Percentiles rank a stretch among this genome's conserved stretches.
These are phyloP conservation scores for Nigrospora oryzae DNA, from an alignment of 2,329 filamentous ascomycete genomes.

Conservation along the genomic window DNA sequence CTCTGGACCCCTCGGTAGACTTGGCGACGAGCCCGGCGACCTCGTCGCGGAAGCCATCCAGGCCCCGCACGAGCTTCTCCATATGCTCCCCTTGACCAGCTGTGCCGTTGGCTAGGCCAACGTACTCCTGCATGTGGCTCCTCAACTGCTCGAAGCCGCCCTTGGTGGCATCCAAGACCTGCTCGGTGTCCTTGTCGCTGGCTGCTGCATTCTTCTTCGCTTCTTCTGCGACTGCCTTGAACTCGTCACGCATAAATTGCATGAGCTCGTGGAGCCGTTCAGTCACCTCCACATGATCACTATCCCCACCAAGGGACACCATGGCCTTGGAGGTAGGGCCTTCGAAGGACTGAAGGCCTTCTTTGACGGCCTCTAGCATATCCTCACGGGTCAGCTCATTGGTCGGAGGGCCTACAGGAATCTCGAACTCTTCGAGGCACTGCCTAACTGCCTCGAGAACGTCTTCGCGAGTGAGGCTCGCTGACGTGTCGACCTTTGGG, in stretches of 20 bases:
- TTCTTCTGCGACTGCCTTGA: constrained; percentile 51
- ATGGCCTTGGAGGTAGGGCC: constrained; percentile 26
- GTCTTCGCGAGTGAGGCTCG: constrained; percentile 69
- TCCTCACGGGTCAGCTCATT: constrained; percentile 52
- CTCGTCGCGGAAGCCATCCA: constrained; percentile 61
- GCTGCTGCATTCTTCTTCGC: constrained; percentile 72
- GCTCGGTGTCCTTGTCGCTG: constrained; percentile 75
- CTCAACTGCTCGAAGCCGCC: constrained; percentile 79
- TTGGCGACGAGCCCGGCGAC: constrained; percentile 52
- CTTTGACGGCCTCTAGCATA: constrained; percentile 54
- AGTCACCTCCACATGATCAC: constrained; percentile 40
- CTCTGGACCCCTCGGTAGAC: constrained; percentile 43
- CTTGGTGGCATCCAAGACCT: constrained; percentile 79
- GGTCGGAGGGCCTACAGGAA: constrained; percentile 52
- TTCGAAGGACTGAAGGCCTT: constrained; percentile 41
- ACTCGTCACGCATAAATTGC: constrained; percentile 49
- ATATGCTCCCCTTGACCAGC: constrained; percentile 72
- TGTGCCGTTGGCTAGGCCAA: constrained; percentile 62
- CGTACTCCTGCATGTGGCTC: constrained; percentile 71
- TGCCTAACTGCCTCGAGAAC: constrained; percentile 77
- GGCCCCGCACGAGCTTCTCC: constrained; percentile 54
- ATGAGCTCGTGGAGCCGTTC: constrained; percentile 57
- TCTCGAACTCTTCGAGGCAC: constrained; percentile 79
- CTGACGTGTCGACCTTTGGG: constrained; percentile 60
- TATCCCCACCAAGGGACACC: constrained; percentile 25